phyloP scores from a whole-genome alignment of 2,329 filamentous ascomycete genomes.

The Xylaria sp. region DNA sequence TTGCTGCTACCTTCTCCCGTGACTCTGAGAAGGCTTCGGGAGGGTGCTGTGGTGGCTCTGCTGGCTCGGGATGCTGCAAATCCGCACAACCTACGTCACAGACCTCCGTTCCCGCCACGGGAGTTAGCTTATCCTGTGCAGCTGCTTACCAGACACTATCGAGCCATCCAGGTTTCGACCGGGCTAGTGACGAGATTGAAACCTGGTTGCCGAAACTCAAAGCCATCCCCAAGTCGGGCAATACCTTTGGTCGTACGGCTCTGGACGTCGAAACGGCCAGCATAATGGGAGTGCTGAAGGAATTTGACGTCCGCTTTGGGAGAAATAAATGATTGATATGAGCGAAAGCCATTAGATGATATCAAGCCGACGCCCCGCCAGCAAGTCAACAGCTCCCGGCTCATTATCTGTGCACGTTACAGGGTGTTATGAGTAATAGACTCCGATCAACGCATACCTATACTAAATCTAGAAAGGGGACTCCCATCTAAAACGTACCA shows the following conservation, averaged over 20 bases:
- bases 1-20: slow-evolving; percentile 72
- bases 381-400: not conserved
- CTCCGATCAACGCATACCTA: slow-evolving; percentile 4
- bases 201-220: slow-evolving; percentile 80
- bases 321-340: slow-evolving; percentile 47
- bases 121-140: slow-evolving; percentile 75
- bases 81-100: slow-evolving; percentile 49
- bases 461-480: slow-evolving; percentile 4
- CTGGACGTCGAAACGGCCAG: slow-evolving; percentile 85
- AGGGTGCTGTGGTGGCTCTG: slow-evolving; percentile 72
- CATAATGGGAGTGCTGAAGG: slow-evolving; percentile 86
- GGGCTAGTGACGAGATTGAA: slow-evolving; percentile 78
- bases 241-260: slow-evolving; percentile 61
- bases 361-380: not conserved
- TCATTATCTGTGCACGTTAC: slow-evolving; percentile 1
- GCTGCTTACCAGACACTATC: slow-evolving; percentile 83
- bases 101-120: slow-evolving; percentile 48
- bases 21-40: slow-evolving; percentile 50
- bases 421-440: slow-evolving; percentile 4
- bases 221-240: slow-evolving; percentile 60
- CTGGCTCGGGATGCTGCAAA: slow-evolving; percentile 73
- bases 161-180: slow-evolving; percentile 79
- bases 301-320: slow-evolving; percentile 81
- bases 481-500: slow-evolving; percentile 13
- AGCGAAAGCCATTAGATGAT: slow-evolving; percentile 32